A percentile compares a stretch with the other conserved stretches of the same genome.
phyloP scores from a whole-genome alignment of 169 alveolate species.

The Babesia ovata region DNA sequence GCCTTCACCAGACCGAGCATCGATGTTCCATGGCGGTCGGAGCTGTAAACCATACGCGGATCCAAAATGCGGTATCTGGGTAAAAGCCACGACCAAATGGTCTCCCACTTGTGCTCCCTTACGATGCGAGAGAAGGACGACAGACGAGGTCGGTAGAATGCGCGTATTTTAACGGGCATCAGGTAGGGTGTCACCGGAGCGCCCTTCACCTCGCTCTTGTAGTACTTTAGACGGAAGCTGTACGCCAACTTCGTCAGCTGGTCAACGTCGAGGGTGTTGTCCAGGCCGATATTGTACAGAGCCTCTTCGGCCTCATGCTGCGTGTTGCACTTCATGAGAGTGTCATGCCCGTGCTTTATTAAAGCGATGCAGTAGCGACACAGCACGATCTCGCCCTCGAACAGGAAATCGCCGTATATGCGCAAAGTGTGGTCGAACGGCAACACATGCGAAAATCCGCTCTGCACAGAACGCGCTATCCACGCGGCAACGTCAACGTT shows the following conservation, averaged over 20 bases:
- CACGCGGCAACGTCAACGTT: constrained; percentile 78
- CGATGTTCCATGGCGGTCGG: constrained; percentile 54
- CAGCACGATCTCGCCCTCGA: constrained; percentile 77
- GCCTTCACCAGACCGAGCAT: constrained; percentile 53
- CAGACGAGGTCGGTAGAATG: constrained; percentile 76
- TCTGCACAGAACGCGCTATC: constrained; percentile 78
- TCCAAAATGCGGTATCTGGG: constrained; percentile 65
- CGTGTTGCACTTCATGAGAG: constrained; percentile 64
- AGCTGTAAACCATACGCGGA: constrained; percentile 52
- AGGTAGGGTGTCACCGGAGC: constrained; percentile 64
- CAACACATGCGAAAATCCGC: constrained; percentile 73
- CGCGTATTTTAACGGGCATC: constrained; percentile 73
- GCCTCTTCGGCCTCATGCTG: constrained; percentile 72
- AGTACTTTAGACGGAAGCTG: constrained; percentile 68
- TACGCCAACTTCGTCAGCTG: constrained; percentile 74
- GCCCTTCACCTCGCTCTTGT: constrained; percentile 60
- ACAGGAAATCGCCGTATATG: constrained; percentile 71
- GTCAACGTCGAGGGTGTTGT: constrained; percentile 61
- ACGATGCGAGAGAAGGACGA: constrained; percentile 54
- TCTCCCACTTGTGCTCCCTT: constrained; percentile 73
- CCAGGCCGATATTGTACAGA: constrained; percentile 73
- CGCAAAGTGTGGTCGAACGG: constrained; percentile 76
- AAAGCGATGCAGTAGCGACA: constrained; percentile 75
- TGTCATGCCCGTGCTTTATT: constrained; percentile 60
- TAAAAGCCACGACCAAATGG: constrained; percentile 68